Base-by-base conservation (phyloP, 495 filamentous ascomycete genomes). In the Mycothermus thermophilus region DNA sequence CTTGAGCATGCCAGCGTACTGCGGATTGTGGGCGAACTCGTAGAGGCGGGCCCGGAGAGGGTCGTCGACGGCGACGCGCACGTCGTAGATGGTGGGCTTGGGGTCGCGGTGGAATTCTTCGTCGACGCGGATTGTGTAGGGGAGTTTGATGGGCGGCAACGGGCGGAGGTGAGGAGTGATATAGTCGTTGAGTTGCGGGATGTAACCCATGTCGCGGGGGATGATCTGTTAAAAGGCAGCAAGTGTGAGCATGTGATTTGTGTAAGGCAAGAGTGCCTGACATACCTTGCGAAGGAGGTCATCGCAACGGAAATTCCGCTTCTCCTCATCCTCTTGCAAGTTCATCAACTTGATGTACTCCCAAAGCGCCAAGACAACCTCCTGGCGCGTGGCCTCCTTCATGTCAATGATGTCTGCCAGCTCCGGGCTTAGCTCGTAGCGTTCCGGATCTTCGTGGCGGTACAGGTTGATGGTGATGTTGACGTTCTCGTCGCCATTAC, bases 41-140 rank as follows among this genome's bases (percentile, higher is more conserved):
- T 64, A 44, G 60, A 83, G 75, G 46, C 75, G 75, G 19, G 70
- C 63, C 34, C 74, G 75, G 16, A 92, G 66, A 1, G 86, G 83
- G 56, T 92, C 81, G 46, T 85, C 80, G n/a, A 92, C 68, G 17
- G 75, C 69, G 42, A 96, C 81, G 42, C 70, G 77, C 42, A 97
- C 66, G 59, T 93, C 88, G 65, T 93, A 93, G 55, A 94, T 66
- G 18, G 83, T 93, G 1, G 78, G 79, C 34, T 56, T 60, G 14
- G 63, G 66, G 35, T 60, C 56, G 37, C 61, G 63, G 63, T 90
- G 79, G 60, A 84, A 90, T 8, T 79, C 73, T 49, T 80, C 74
- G 55, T 96, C 90, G 27, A 92, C 79, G 47, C 92, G 87, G 56
- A 96, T 92, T 24, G 85, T 96, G 63, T 95, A 97, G 19, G 72